Conservation (phyloP, 345 rosid species). For the Nasturtium officinale region DNA sequence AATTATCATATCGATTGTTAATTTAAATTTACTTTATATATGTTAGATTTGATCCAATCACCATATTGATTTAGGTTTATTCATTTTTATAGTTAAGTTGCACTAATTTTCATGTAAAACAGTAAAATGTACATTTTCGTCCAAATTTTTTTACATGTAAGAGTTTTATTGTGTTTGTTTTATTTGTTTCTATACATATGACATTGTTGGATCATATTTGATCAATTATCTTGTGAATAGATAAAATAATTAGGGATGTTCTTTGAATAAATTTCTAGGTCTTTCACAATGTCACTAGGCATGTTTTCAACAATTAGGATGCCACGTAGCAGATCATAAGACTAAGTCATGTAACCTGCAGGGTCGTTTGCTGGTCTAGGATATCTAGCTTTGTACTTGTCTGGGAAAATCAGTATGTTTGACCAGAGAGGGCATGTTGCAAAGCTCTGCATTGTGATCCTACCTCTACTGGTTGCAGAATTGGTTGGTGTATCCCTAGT, state of each 20-base stretch:
- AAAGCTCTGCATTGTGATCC: conserved; percentile 74
- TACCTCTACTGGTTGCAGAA: conserved; percentile 78
- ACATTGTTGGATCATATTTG: not conserved
- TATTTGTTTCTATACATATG: not conserved
- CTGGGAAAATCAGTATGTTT: conserved; percentile 78
- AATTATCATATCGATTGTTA: too few species aligned
- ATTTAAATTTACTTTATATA: not conserved
- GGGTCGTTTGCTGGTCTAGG: conserved; percentile 94
- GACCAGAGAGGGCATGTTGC: conserved; percentile 88
- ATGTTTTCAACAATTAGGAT: conserved; percentile 9
- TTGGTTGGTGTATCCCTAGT: conserved; percentile 84
- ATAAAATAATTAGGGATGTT: not conserved
- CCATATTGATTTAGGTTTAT: not conserved
- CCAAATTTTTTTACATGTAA: not conserved
- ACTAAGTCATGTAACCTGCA: conserved; percentile 46
- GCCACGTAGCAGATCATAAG: not conserved
- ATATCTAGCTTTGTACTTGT: conserved; percentile 69
- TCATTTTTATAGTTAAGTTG: too few species aligned
- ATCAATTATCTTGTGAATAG: not conserved
- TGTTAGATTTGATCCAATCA: not conserved
- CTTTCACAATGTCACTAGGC: conserved; percentile 58
- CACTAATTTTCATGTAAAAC: too few species aligned
- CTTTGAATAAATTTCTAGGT: conserved; percentile 52
- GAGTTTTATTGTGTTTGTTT: not conserved
- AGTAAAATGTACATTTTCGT: not conserved